These are phyloP conservation scores for Thielaviopsis musarum DNA, from an alignment of 2,329 filamentous ascomycete genomes.

Conservation along the genomic window DNA sequence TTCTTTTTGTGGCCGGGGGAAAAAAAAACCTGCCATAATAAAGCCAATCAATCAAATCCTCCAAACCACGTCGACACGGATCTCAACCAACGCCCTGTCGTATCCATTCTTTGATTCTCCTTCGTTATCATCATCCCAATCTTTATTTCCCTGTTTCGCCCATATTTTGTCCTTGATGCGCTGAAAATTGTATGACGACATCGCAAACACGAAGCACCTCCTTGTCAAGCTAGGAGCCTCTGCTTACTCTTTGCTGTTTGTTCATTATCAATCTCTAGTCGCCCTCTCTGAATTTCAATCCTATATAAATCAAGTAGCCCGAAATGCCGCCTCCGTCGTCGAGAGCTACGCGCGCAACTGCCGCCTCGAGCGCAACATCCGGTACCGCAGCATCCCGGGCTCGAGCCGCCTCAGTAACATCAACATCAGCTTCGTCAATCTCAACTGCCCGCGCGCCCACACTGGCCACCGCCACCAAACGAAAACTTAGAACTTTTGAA, in stretches of 20 bases:
- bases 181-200: not conserved
- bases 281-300: not conserved
- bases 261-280: not conserved
- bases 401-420: conserved; percentile 25
- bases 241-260: not conserved
- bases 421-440: conserved; percentile 1
- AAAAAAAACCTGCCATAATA: not conserved
- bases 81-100: not conserved
- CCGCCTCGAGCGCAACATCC: conserved; percentile 22
- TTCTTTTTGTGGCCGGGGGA: not conserved
- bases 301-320: not conserved
- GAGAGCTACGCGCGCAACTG: conserved; percentile 14
- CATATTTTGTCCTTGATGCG: not conserved
- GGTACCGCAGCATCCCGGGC: conserved; percentile 33
- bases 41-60: not conserved
- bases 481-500: conserved; percentile 40
- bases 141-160: not conserved
- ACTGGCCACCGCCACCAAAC: conserved; percentile 11
- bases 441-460: not conserved
- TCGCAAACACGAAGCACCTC: not conserved
- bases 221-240: not conserved
- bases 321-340: not conserved
- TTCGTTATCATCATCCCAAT: not conserved
- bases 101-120: not conserved
- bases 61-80: too few relatives aligned